Base-by-base conservation (phyloP, 2,329 filamentous ascomycete species). In the Rutstroemia sp. region DNA sequence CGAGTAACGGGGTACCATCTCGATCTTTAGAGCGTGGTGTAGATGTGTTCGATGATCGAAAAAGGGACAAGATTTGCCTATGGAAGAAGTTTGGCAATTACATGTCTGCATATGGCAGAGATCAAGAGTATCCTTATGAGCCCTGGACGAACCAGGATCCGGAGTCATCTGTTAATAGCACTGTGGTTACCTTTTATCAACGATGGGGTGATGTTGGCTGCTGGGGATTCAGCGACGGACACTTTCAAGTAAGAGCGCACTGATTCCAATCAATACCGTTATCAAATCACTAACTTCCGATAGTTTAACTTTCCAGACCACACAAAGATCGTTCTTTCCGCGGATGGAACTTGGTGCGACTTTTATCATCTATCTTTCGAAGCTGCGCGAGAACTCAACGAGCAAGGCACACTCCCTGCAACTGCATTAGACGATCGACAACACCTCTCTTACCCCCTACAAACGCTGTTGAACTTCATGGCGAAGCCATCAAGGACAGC, bases 301-400 rank as follows among this genome's bases (percentile, higher is more conserved):
- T 62, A 90, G 81, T 88, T 92, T 72, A 92, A 94, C 73, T 94
- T 94, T 70, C 88, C 89, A 2, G 89, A 94, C 64, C 89, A 94
- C 70, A 92, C 89, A 58, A 94, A 94, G 72, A 81, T 94, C 54
- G 86, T 92, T 12, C 74, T 94, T 25, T 88, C 90, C 57, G 75
- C 85, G 1, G 81, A 86, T 30, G 88, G 87, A n/a, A 82, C 79
- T 1, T 87, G 84, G 77, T 86, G 87, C 63, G 86, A 89, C 68
- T 90, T 91, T 68, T 88, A 88, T 74, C 86, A 89, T 66, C 80
- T 92, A 19, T 82, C 87, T 0, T 75, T 82, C n/a, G 82, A 87
- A 58, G 88, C 87, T 0, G 83, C 87, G 2, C 76, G 81, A 61
- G 79, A 83, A 41, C 79, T 92, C 10, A 77, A 81, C 3, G 72